Conservation (phyloP, 2,329 filamentous ascomycete genomes). For the Aspergillus glaucus region DNA sequence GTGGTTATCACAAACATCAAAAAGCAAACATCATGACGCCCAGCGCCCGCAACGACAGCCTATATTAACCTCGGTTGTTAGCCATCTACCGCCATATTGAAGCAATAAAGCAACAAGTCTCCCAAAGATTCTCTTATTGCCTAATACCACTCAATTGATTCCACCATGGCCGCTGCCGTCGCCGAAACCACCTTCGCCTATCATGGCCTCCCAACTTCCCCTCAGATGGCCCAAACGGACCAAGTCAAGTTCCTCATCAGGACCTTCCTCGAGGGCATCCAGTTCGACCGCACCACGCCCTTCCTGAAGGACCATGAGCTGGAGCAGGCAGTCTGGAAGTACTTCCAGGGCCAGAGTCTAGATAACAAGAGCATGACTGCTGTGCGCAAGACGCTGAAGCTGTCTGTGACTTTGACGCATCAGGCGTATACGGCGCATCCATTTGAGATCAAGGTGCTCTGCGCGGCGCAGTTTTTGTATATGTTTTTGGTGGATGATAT, state of each 20-base stretch:
- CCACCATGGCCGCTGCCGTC: too few relatives aligned
- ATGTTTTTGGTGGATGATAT: constrained; percentile 12
- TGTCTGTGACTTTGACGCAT: constrained; percentile 4
- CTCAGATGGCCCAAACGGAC: too few relatives aligned
- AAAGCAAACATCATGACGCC: too few relatives aligned
- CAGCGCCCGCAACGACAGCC: too few relatives aligned
- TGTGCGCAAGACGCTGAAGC: constrained; percentile 4
- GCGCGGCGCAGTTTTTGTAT: constrained; percentile 6
- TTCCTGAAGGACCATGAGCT: constrained; percentile 4
- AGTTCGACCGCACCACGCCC: constrained; percentile 4
- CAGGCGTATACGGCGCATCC: constrained; percentile 5
- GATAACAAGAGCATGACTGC: constrained; percentile 1
- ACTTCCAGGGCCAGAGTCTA: constrained; percentile 6
- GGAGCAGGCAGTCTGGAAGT: constrained; percentile 3
- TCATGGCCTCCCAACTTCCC: too few relatives aligned
- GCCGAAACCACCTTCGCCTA: too few relatives aligned
- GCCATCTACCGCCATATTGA: too few relatives aligned
- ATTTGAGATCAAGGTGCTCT: constrained; percentile 7
- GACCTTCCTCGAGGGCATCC: constrained; percentile 6
- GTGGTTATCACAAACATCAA: too few relatives aligned
- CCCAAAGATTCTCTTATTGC: too few relatives aligned
- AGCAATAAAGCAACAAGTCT: too few relatives aligned
- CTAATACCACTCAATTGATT: too few relatives aligned
- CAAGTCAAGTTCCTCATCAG: constrained; percentile 2
- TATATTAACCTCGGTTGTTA: too few relatives aligned